A percentile compares a stretch with the other conserved stretches of the same genome.
Evolutionary conservation across 768 basidiomycete genomes (phyloP).

Genomic region (Megacollybia marginata): DNA sequence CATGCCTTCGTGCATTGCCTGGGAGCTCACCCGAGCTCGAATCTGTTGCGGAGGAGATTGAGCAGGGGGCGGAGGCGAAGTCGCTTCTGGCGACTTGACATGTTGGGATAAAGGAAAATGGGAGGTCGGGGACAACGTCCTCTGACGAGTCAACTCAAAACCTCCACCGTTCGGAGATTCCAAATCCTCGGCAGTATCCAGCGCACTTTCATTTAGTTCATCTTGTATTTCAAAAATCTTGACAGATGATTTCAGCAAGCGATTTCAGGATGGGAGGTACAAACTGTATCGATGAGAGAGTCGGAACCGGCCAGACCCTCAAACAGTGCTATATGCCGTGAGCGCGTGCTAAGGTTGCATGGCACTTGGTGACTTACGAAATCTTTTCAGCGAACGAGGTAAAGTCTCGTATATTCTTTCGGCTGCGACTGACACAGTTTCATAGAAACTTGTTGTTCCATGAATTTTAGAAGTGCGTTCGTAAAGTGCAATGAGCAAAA

Average conservation of each 20-base stretch:
- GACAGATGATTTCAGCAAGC: not conserved
- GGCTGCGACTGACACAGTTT: constrained; percentile 58
- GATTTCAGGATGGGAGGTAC: constrained; percentile 11
- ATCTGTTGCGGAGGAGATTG: constrained; percentile 10
- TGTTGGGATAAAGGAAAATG: no score
- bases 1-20: constrained; percentile 22
- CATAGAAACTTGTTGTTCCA: constrained; percentile 60
- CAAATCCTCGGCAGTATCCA: constrained; percentile 39
- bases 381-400: constrained; percentile 65
- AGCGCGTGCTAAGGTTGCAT: not conserved
- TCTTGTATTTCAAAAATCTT: constrained; percentile 80
- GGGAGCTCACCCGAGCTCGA: constrained; percentile 36
- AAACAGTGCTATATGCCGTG: constrained; percentile 51
- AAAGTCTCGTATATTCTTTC: constrained; percentile 70
- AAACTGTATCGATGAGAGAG: constrained; percentile 68
- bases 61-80: constrained; percentile 8
- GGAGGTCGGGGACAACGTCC: not conserved
- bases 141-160: not conserved
- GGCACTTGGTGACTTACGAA: constrained; percentile 48
- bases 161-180: not conserved
- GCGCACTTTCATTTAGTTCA: constrained; percentile 49
- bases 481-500: constrained; percentile 75
- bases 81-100: not conserved
- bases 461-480: constrained; percentile 75
- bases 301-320: constrained; percentile 71